A percentile compares a stretch with the other conserved stretches of the same genome.
These are phyloP conservation scores for Psophocarpus tetragonolobus DNA, from an alignment of 306 rosid species.

Conservation along the genomic window DNA sequence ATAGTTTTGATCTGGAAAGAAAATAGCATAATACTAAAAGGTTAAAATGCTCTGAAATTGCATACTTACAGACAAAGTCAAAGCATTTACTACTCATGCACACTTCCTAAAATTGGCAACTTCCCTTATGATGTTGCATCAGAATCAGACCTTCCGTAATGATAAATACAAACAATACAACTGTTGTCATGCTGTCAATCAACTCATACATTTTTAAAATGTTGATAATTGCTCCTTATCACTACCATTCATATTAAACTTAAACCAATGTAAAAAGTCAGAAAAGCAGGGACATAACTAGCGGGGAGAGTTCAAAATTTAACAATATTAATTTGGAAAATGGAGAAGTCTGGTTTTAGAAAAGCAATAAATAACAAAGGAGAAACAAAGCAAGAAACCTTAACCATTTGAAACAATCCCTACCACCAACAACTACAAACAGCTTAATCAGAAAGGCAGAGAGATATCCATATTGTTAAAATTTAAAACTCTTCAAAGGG, in stretches of 20 bases:
- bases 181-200: background rate
- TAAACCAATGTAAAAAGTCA: background rate
- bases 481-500: background rate
- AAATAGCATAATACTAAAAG: conserved; percentile 6
- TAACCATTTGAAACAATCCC: background rate
- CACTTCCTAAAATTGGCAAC: background rate
- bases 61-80: background rate
- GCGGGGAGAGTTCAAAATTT: background rate
- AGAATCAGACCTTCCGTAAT: background rate
- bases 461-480: background rate
- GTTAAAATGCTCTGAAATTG: conserved; percentile 3
- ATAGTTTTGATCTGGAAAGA: conserved; percentile 65
- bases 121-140: background rate
- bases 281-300: background rate
- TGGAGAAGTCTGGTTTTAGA: background rate
- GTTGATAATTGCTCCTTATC: background rate
- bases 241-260: background rate
- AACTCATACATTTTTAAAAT: background rate
- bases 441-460: background rate
- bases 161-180: background rate
- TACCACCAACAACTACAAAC: background rate
- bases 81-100: background rate
- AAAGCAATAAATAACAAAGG: background rate
- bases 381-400: background rate
- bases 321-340: background rate